Evolutionary conservation across 1,284 basidiomycete species (phyloP), one percentile per base, ranked within the genome.

Genomic region (Pseudozyma sp.): DNA sequence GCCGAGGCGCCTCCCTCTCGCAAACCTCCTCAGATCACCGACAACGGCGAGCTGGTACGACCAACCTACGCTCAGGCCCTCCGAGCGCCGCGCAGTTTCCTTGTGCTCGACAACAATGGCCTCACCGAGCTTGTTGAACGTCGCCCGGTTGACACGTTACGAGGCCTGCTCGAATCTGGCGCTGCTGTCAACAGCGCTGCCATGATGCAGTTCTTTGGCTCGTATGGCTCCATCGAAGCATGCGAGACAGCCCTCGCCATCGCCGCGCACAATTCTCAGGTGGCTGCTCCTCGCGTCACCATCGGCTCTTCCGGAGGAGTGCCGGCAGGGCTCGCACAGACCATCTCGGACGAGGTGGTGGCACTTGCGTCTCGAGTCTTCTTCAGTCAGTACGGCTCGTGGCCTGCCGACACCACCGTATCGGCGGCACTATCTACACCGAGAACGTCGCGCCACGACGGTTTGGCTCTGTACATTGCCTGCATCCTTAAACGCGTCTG

Each of bases 201-300:
- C 44, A 71, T 84, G 47, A 75, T 80, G 59, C 79, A 83, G 49
- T 82, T 80, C 54, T 82, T 83, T 51, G 77, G 70, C 42, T 65
- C 69, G 14, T 81, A 67, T 33, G 81, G 77, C 37, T 74, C 76
- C 8, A 74, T 79, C 50, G 79, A 97, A 81, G 92, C 92, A 2
- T 95, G 93, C 80, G 91, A 93, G 13, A 95, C 96, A 90, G 89
- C 94, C n/a, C 87, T 97, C 13, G 92, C 90, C 14, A 83, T 87
- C 53, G 85, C 89, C 89, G 81, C 85, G 1, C 74, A 81, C 34
- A 85, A 86, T 54, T 78, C 81, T 11, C 72, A 81, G 39, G 63
- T 77, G 8, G 52, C 73, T 4, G 62, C 55, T 34, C 65, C 66
- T 11, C 68, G 66, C 37, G 71, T 72, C 43, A 59, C 60, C 24